Evolutionary conservation across 495 filamentous ascomycete species (phyloP).

Genomic region (Evernia prunastri): DNA sequence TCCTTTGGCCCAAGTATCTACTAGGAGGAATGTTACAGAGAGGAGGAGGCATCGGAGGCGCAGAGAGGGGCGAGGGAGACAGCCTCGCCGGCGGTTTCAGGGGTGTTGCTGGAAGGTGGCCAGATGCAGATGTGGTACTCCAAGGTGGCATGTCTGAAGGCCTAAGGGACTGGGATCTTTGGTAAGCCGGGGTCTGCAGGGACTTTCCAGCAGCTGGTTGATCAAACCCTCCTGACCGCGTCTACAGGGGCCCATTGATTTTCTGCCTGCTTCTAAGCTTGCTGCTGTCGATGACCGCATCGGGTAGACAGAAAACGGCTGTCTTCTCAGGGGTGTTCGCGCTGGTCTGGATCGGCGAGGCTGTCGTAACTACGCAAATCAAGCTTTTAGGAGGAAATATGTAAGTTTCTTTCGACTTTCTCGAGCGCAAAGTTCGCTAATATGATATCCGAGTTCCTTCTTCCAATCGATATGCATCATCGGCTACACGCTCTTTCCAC

Average conservation of each 20-base stretch:
- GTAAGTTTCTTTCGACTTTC: slow-evolving; percentile 49
- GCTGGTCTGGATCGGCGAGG: slow-evolving; percentile 93
- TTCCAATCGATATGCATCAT: slow-evolving; percentile 97
- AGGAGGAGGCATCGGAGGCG: slow-evolving; percentile 59
- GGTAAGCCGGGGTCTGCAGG: slow-evolving; percentile 41
- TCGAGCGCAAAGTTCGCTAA: slow-evolving; percentile 2
- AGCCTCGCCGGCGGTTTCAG: slow-evolving; percentile 59
- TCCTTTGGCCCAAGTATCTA: slow-evolving; percentile 94
- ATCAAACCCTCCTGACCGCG: neutral
- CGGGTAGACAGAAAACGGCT: slow-evolving; percentile 67
- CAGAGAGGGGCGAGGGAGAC: slow-evolving; percentile 58
- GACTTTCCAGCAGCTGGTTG: neutral
- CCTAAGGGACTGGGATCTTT: slow-evolving; percentile 92
- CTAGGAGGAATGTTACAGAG: slow-evolving; percentile 62
- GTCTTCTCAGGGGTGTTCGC: slow-evolving; percentile 96
- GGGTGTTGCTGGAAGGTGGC: slow-evolving; percentile 60
- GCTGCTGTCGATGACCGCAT: slow-evolving; percentile 71
- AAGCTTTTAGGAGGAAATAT: slow-evolving; percentile 96
- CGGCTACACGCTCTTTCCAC: slow-evolving; percentile 96
- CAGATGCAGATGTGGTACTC: slow-evolving; percentile 62
- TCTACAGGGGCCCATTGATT: slow-evolving; percentile 69
- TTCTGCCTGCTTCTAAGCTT: slow-evolving; percentile 85
- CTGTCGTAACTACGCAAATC: slow-evolving; percentile 96
- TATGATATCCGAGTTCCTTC: slow-evolving; percentile 64
- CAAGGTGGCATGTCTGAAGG: slow-evolving; percentile 81